Percentiles rank a stretch among this genome's conserved stretches.
phyloP scores from a whole-genome alignment of 257 asterid genomes.

The Solanum virginianum region DNA sequence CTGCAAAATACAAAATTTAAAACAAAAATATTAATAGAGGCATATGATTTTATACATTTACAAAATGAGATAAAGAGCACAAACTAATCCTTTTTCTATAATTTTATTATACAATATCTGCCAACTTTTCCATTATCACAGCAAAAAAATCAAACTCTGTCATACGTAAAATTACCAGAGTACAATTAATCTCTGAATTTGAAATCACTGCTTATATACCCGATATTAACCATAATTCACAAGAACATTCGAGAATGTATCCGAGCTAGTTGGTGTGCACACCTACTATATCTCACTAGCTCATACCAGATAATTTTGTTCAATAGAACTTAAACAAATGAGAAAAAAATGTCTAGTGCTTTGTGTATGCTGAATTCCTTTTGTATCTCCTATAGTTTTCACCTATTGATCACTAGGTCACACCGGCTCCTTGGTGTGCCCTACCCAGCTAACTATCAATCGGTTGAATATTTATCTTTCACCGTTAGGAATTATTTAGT shows the following conservation, averaged over 20 bases:
- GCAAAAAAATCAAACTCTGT: too few relatives aligned
- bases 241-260: neutral
- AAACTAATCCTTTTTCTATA: neutral
- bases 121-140: too few relatives aligned
- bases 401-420: neutral
- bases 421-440: neutral
- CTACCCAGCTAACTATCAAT: neutral
- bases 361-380: neutral
- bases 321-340: neutral
- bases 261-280: neutral
- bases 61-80: neutral
- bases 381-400: neutral
- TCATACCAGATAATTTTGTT: neutral
- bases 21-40: neutral
- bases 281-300: neutral
- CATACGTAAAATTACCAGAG: too few relatives aligned
- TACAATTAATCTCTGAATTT: too few relatives aligned
- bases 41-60: neutral
- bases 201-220: too few relatives aligned
- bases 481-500: neutral
- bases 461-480: neutral
- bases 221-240: too few relatives aligned
- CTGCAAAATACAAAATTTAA: slow-evolving; percentile 17
- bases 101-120: neutral
- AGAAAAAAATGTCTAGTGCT: neutral